Evolutionary conservation across 2,329 filamentous ascomycete species (phyloP).

Genomic region (Stagonosporopsis vannaccii): DNA sequence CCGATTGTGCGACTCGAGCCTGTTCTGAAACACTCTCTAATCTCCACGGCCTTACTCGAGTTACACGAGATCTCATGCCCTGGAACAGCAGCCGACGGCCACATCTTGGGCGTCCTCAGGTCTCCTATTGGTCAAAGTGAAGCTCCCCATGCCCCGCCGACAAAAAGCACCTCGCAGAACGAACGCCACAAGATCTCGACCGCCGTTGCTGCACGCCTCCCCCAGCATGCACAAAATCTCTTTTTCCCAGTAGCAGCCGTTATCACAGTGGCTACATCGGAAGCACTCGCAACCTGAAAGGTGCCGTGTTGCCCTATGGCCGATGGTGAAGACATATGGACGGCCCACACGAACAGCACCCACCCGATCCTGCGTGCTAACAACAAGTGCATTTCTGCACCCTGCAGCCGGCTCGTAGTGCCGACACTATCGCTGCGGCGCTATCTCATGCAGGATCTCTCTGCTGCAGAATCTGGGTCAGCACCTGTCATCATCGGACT

Average conservation of each 20-base stretch:
- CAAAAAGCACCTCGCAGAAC: constrained; percentile 30
- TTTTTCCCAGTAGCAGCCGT: constrained; percentile 23
- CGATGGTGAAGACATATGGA: constrained; percentile 17
- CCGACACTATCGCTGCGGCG: constrained; percentile 37
- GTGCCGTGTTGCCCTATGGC: constrained; percentile 19
- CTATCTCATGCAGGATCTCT: constrained; percentile 42
- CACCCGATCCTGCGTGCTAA: constrained; percentile 13
- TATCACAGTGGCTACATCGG: constrained; percentile 19
- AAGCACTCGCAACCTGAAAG: constrained; percentile 26
- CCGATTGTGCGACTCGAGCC: constrained; percentile 15
- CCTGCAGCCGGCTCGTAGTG: constrained; percentile 39
- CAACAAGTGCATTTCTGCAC: constrained; percentile 26
- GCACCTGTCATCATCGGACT: constrained; percentile 38
- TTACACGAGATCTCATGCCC: constrained; percentile 26
- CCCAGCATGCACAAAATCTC: constrained; percentile 23
- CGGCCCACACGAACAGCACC: constrained; percentile 6
- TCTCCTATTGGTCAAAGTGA: constrained; percentile 25
- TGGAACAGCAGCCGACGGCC: constrained; percentile 21
- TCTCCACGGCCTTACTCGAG: constrained; percentile 14
- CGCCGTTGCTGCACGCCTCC: constrained; percentile 21
- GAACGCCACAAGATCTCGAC: constrained; percentile 32
- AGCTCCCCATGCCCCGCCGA: constrained; percentile 9
- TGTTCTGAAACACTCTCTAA: constrained; percentile 28
- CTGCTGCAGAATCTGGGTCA: constrained; percentile 39
- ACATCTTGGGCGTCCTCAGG: constrained; percentile 6